Base-by-base conservation (phyloP, 2,329 filamentous ascomycete species). In the Cladophialophora immunda region DNA sequence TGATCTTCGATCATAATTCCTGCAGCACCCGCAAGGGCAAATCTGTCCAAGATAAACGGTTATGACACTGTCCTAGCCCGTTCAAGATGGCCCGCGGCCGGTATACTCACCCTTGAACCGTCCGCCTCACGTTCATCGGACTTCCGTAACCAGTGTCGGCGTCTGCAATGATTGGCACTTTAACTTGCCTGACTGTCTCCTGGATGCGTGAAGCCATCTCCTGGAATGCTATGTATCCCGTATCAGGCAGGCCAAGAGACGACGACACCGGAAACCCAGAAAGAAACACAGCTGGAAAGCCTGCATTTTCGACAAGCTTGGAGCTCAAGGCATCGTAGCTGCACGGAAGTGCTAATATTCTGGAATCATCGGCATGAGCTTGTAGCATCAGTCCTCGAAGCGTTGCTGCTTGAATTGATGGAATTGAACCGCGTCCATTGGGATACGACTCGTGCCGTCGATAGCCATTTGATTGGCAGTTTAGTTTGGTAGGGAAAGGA, bases 91-190 rank as follows among this genome's bases (percentile, higher is more conserved):
- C 2, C 11, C 34, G 34, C 1, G 34, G 34, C 6, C 9, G 34
- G 34, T 38, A 13, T 17, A 38, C 34, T 68, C 79, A 83, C 6
- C 75, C 76, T 68, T 83, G 77, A 2, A 84, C 82, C 0, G 82
- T 83, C 17, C 81, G 69, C 45, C 76, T 77, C 1, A 84, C 81
- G 56, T 83, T 84, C 79, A 83, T 81, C 2, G 82, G 80, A 52
- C 80, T 78, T 7, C 82, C 82, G 59, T 84, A 84, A 2, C 82
- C 82, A 0, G 82, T 84, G 66, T 84, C 81, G 0, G 80, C 82
- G 69, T 84, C 82, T 0, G 77, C 81, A 69, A 84, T 75, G 27
- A 84, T 71, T 0, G 82, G 83, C 0, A 83, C 64, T 0, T 58
- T 77, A 0, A 78, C 77, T 41, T 78, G 77, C 1, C 81, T 75